Percentiles rank a stretch among this genome's conserved stretches.
Conservation (phyloP, 2,329 filamentous ascomycete genomes). For the Trichoderma koningii region DNA sequence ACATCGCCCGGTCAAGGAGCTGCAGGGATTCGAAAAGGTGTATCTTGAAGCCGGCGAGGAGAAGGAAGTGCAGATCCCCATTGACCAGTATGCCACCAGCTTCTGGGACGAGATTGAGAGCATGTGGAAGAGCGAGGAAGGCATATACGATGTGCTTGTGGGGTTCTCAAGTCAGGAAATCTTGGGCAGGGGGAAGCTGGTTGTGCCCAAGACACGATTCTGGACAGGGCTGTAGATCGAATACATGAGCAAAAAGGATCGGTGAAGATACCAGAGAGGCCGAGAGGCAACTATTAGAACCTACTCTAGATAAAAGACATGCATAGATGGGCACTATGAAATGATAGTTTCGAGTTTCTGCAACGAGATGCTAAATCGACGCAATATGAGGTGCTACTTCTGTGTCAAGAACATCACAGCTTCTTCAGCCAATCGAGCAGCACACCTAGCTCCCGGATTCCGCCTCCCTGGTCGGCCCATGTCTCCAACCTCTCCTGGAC, state of each 20-base stretch:
- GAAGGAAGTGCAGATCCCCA: constrained; percentile 6
- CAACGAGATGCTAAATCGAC: no score
- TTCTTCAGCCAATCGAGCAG: not conserved
- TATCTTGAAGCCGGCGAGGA: constrained; percentile 1
- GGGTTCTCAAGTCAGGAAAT: constrained; percentile 14
- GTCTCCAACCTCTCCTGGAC: constrained; percentile 11
- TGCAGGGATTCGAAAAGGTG: constrained; percentile 12
- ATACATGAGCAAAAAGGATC: not conserved
- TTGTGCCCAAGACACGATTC: constrained; percentile 9
- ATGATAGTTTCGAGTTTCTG: no score
- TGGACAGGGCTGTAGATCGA: not conserved
- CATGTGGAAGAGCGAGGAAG: constrained; percentile 5
- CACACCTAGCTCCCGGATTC: not conserved
- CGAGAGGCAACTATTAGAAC: no score
- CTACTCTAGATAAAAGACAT: not conserved
- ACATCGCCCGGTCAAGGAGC: not conserved
- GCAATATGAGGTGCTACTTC: no score
- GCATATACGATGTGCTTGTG: constrained; percentile 1
- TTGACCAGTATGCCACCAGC: constrained; percentile 8
- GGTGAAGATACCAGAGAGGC: no score
- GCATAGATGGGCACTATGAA: not conserved
- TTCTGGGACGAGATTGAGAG: constrained; percentile 21
- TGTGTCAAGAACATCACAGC: not conserved
- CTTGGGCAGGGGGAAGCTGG: not conserved
- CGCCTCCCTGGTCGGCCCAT: constrained; percentile 12